Conservation (phyloP, 208 protist genomes). For the Wallacemonas sp. region DNA sequence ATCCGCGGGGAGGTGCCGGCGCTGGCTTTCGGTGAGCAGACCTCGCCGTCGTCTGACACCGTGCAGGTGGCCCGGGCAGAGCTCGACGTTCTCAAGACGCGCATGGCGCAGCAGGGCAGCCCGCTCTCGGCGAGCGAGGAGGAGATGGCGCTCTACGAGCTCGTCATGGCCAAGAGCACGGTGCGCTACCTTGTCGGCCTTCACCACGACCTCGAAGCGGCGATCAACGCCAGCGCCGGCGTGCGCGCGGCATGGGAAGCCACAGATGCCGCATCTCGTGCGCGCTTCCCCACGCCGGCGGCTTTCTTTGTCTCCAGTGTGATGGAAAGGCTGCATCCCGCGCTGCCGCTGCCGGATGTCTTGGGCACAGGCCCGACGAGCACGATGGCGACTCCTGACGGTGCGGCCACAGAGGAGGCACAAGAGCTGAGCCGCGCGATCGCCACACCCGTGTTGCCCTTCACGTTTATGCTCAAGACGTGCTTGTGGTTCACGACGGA, state of each 20-base stretch:
- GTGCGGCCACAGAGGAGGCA: conserved; percentile 25
- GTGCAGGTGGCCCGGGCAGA: conserved; percentile 17
- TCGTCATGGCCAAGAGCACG: conserved; percentile 56
- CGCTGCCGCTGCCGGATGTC: background rate
- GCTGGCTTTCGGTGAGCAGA: background rate
- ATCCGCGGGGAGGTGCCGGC: conserved; percentile 75
- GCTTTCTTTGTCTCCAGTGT: conserved; percentile 17
- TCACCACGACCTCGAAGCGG: conserved; percentile 66
- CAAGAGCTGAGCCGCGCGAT: conserved; percentile 31
- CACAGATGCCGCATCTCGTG: background rate
- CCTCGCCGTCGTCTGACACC: background rate
- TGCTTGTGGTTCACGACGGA: conserved; percentile 80
- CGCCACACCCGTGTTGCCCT: conserved; percentile 73
- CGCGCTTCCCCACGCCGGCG: background rate
- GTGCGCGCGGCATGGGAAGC: conserved; percentile 17
- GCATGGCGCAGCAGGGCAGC: conserved; percentile 46
- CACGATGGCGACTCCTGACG: conserved; percentile 10
- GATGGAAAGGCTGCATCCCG: conserved; percentile 13
- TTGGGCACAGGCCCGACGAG: background rate
- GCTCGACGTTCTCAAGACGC: conserved; percentile 48
- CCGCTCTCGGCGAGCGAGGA: conserved; percentile 47
- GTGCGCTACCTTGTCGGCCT: conserved; percentile 90
- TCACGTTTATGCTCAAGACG: conserved; percentile 91
- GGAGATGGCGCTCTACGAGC: conserved; percentile 76
- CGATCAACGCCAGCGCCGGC: conserved; percentile 44